phyloP scores from a whole-genome alignment of 2,329 filamentous ascomycete species.

The Talaromyces sp. region DNA sequence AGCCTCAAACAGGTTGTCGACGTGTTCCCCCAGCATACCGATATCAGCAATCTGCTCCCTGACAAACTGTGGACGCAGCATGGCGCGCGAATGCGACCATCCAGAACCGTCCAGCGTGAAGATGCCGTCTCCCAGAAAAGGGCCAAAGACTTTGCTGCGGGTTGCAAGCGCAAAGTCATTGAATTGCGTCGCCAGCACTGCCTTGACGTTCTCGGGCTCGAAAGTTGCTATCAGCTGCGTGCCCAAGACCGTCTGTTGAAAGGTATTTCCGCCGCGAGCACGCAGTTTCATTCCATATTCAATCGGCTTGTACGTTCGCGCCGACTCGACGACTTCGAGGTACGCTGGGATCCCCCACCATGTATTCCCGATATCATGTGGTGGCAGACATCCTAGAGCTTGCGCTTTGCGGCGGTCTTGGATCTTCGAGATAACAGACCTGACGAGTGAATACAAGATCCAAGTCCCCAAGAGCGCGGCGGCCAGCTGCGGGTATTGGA shows the following conservation, averaged over 20 bases:
- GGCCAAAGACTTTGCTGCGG: conserved; percentile 60
- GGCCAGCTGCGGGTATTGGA: conserved; percentile 1
- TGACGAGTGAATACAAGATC: not conserved
- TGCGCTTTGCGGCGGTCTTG: conserved; percentile 2
- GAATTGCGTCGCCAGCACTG: conserved; percentile 78
- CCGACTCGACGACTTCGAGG: not conserved
- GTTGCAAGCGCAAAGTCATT: conserved; percentile 74
- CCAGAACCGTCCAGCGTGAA: conserved; percentile 66
- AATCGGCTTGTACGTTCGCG: not conserved
- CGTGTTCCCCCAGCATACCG: conserved; percentile 72
- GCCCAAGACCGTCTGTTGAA: not conserved
- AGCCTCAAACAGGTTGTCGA: conserved; percentile 63
- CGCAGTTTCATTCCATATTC: not conserved
- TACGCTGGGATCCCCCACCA: not conserved
- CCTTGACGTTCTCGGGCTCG: conserved; percentile 66
- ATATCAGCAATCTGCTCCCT: conserved; percentile 74
- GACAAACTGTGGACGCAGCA: conserved; percentile 82
- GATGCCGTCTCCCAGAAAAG: conserved; percentile 45
- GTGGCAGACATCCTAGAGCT: conserved; percentile 5
- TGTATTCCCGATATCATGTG: not conserved
- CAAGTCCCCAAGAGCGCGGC: not conserved
- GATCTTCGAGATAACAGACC: not conserved
- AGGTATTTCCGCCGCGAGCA: conserved; percentile 5
- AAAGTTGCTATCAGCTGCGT: conserved; percentile 18
- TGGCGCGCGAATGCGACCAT: conserved; percentile 74